Evolutionary conservation across 768 basidiomycete species (phyloP), one percentile per base, ranked within the genome.

Genomic region (Tulasnella sp.): DNA sequence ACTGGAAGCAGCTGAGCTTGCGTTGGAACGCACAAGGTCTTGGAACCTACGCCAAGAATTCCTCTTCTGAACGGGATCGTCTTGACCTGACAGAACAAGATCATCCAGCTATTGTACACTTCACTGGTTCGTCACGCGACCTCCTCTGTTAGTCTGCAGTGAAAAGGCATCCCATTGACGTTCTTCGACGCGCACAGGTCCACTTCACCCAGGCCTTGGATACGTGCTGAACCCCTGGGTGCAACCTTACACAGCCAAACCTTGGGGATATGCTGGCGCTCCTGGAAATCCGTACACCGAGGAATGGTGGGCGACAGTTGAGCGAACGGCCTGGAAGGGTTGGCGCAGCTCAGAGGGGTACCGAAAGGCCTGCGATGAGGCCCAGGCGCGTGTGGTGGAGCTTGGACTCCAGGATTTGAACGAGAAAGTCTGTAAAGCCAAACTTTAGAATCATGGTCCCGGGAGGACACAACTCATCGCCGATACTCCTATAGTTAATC

Each of bases 1-100:
- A 73, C 32, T 81, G 79, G 78, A 61, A 63, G n/a, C 53, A 70
- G 38, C 59, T 82, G 27, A 66, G 68, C 52, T 67, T 79, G 29
- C 61, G 55, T 30, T 82, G 79, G 79, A 82, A 82, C 58, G 80
- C 79, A 3, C 78, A 80, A 51, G 80, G 81, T 3, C 68, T 81
- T 27, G 79, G 79, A 10, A 79, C 80, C 9, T 83, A 81, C 62
- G 77, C 76, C 3, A 65, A 67, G 15, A 65, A 64, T 42, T 60
- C 68, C 9, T 70, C 71, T 10, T 51, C 61, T 4, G 76, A 78
- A 24, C 69, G 78, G 52, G 67, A 71, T 1, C 48, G 26, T 7
- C 62, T 77, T 38, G 64, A 64, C 5, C 69, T 69, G 29, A 73
- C 77, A 73, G 61, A 67, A 21, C 29, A 44, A 3, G 68, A 77